Base-by-base conservation (phyloP, 108 stramenopile species). In the Mediolabrus comicus region DNA sequence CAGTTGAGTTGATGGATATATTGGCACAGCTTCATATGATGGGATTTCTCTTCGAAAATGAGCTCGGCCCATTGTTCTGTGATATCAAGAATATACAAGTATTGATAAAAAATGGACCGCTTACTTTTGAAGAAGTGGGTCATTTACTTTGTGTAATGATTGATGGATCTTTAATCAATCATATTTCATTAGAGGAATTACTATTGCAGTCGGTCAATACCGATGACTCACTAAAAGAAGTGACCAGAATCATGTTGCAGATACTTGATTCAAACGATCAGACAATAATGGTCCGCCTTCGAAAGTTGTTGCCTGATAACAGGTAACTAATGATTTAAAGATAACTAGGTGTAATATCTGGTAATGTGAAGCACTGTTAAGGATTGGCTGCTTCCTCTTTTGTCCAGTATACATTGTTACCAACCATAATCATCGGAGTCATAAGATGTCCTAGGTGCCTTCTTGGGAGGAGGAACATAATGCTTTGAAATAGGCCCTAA, bases 11-110 rank as follows among this genome's bases (percentile, higher is more conserved):
- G 4, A 31, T 49, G 49, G 59, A 69, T 38, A 49, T 77, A 12
- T 53, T 77, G 14, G 58, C 49, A 39, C 17, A 59, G 19, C 58
- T 77, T 51, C 34, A 63, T 27, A 69, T 69, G 49, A 39, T 69
- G 52, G 75, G 75, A 10, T 69, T 59, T 39, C 43, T 49, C 28
- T 25, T 36, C 31, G 35, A 22, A 32, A 22, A 46, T 27, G 69
- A 69, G 12, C 27, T 69, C 24, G 58, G 33, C 24, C 52, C 43
- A n/a, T n/a, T 69, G 46, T 2, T 69, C 16, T 69, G 69, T 60
- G 29, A 69, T 46, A 25, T 31, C 41, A 39, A 27, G 32, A 69
- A 69, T 30, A 27, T 69, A 34, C 43, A 46, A 46, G 33, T 29
- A 19, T 69, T 69, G 49, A 60, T 60, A 35, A 24, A 26, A 27